A percentile compares a stretch with the other conserved stretches of the same genome.
Conservation (phyloP, 1,139 yeast genomes). For the Pichia sp. region DNA sequence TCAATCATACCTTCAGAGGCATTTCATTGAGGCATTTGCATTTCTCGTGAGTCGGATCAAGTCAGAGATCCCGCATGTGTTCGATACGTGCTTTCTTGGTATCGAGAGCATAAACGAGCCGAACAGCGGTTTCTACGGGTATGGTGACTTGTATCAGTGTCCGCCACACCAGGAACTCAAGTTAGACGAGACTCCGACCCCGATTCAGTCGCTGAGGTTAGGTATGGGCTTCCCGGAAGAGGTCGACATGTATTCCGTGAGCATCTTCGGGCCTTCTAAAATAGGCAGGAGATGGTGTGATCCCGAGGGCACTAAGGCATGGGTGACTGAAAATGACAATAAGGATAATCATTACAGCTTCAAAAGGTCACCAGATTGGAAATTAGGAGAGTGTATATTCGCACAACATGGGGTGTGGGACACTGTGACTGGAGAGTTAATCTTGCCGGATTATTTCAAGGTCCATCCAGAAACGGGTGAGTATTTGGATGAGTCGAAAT, state of each 20-base stretch:
- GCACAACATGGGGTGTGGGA: constrained; percentile 78
- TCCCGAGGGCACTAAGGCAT: constrained; percentile 63
- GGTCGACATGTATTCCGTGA: constrained; percentile 62
- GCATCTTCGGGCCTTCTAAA: constrained; percentile 71
- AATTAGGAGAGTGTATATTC: constrained; percentile 72
- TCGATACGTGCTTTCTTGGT: constrained; percentile 54
- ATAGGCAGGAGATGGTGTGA: constrained; percentile 53
- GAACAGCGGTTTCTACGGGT: constrained; percentile 59
- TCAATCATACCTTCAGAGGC: constrained; percentile 69
- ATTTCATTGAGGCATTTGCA: constrained; percentile 52
- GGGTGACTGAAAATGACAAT: constrained; percentile 50
- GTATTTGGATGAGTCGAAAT: constrained; percentile 49
- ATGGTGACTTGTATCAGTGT: constrained; percentile 40
- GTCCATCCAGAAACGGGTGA: constrained; percentile 39
- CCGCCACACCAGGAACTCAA: constrained; percentile 56
- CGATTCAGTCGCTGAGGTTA: constrained; percentile 51
- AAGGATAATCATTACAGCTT: constrained; percentile 68
- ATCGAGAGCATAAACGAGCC: constrained; percentile 91
- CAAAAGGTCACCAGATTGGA: constrained; percentile 60
- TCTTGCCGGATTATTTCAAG: constrained; percentile 47
- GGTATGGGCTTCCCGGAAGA: constrained; percentile 70
- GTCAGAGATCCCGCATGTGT: constrained; percentile 47
- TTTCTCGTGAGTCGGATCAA: constrained; percentile 52
- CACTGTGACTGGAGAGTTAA: constrained; percentile 34
- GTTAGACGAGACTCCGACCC: constrained; percentile 66